phyloP scores from a whole-genome alignment of 1,284 basidiomycete genomes.

The Cutaneotrichosporon sp. region DNA sequence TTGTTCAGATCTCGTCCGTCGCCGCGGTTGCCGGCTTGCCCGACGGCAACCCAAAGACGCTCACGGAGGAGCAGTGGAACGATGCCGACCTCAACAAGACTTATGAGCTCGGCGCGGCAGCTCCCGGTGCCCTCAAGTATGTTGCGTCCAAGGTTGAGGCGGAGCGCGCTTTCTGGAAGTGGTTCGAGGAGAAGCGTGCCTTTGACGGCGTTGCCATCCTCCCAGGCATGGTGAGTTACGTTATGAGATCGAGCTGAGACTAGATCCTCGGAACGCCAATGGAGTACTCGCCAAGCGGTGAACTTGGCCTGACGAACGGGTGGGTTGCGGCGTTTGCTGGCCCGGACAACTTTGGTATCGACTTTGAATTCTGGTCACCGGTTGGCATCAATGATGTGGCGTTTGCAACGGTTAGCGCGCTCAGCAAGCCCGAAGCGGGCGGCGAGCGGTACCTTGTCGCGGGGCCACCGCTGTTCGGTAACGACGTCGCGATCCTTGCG shows the following conservation, averaged over 20 bases:
- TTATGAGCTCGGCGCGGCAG: constrained; percentile 10
- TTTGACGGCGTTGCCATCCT: constrained; percentile 23
- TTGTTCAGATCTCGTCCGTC: constrained; percentile 13
- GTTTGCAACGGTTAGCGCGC: constrained; percentile 3
- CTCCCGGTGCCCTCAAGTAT: constrained; percentile 12
- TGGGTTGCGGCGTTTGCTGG: constrained; percentile 7
- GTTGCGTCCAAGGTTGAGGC: constrained; percentile 31
- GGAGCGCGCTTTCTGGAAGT: constrained; percentile 39
- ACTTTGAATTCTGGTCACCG: constrained; percentile 4
- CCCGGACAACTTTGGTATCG: background rate
- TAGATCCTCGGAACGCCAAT: constrained; percentile 11
- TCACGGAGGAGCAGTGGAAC: constrained; percentile 61
- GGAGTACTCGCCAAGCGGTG: constrained; percentile 5
- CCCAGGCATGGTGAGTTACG: constrained; percentile 12
- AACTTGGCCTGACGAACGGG: background rate
- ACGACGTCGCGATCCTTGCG: constrained; percentile 27
- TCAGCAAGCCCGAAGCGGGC: constrained; percentile 30
- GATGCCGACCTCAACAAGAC: constrained; percentile 39
- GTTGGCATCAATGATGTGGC: constrained; percentile 19
- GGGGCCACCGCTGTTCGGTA: constrained; percentile 44
- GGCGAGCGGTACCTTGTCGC: constrained; percentile 58
- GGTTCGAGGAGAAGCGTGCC: constrained; percentile 18
- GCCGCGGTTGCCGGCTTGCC: constrained; percentile 3
- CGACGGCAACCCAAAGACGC: constrained; percentile 14
- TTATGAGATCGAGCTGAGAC: background rate